Conservation (phyloP, 78 protist genomes). For the Cavenderia fasciculata region DNA sequence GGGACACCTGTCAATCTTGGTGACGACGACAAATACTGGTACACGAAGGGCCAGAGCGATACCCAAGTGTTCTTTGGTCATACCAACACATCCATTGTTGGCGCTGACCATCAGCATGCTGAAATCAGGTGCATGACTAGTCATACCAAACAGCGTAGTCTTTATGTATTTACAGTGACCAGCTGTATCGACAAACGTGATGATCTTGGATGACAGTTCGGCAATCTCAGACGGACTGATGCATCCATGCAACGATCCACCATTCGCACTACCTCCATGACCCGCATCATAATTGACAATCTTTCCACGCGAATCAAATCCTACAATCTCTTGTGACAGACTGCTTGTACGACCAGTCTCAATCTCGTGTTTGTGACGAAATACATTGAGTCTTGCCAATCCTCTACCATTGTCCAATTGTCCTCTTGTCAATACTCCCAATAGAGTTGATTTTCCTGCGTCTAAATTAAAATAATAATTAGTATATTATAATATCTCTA, state of each 20-base stretch:
- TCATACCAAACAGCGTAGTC: constrained; percentile 97
- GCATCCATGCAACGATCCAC: not conserved
- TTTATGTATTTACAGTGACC: constrained; percentile 94
- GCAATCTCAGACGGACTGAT: constrained; percentile 53
- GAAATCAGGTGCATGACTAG: constrained; percentile 91
- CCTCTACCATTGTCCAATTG: constrained; percentile 96
- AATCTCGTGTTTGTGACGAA: constrained; percentile 94
- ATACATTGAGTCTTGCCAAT: constrained; percentile 86
- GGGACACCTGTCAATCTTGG: constrained; percentile 95
- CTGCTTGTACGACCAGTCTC: constrained; percentile 92
- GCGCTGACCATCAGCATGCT: constrained; percentile 67
- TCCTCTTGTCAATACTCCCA: constrained; percentile 92
- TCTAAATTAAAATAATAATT: constrained; percentile 1
- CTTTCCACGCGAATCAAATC: constrained; percentile 88
- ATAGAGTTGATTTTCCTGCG: constrained; percentile 86
- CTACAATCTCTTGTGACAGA: constrained; percentile 88
- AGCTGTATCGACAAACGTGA: constrained; percentile 92
- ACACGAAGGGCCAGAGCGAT: constrained; percentile 92
- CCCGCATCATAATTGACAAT: constrained; percentile 55
- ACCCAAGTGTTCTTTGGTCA: constrained; percentile 94
- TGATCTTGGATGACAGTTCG: constrained; percentile 62
- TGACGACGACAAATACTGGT: constrained; percentile 91
- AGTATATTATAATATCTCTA: not conserved
- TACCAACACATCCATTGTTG: constrained; percentile 72
- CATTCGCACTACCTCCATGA: too few relatives aligned